These are phyloP conservation scores for Allium cepa DNA, from an alignment of 106 monocot species.

Conservation along the genomic window DNA sequence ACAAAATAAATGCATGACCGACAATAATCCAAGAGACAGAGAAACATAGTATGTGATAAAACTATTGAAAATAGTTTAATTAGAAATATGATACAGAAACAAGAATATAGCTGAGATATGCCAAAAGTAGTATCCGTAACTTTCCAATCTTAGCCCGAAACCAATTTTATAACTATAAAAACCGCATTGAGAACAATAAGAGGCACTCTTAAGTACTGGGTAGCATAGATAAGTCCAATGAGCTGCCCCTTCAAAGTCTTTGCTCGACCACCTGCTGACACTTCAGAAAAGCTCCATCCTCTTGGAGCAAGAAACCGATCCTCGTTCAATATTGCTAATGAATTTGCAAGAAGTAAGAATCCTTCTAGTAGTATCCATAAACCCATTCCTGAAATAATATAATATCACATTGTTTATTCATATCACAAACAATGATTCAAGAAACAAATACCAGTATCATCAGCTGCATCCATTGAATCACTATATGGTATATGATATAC, in stretches of 20 bases:
- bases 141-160: constrained; percentile 12
- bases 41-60: too few relatives aligned
- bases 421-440: too few relatives aligned
- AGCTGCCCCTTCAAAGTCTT: constrained; percentile 25
- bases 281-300: constrained; percentile 29
- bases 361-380: constrained; percentile 17
- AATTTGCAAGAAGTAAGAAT: constrained; percentile 18
- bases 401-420: too few relatives aligned
- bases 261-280: constrained; percentile 6
- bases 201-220: constrained; percentile 25
- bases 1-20: too few relatives aligned
- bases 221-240: constrained; percentile 24
- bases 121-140: too few relatives aligned
- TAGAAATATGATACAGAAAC: too few relatives aligned
- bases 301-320: constrained; percentile 19
- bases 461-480: too few relatives aligned
- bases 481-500: too few relatives aligned
- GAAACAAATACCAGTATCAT: too few relatives aligned
- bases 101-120: too few relatives aligned
- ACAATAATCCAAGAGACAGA: too few relatives aligned
- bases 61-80: too few relatives aligned
- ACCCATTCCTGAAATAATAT: constrained; percentile 6
- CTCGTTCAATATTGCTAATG: constrained; percentile 18
- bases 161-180: constrained; percentile 15
- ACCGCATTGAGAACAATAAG: constrained; percentile 19